Base-by-base conservation (phyloP, 2,329 filamentous ascomycete species). In the Onygenales sp. region DNA sequence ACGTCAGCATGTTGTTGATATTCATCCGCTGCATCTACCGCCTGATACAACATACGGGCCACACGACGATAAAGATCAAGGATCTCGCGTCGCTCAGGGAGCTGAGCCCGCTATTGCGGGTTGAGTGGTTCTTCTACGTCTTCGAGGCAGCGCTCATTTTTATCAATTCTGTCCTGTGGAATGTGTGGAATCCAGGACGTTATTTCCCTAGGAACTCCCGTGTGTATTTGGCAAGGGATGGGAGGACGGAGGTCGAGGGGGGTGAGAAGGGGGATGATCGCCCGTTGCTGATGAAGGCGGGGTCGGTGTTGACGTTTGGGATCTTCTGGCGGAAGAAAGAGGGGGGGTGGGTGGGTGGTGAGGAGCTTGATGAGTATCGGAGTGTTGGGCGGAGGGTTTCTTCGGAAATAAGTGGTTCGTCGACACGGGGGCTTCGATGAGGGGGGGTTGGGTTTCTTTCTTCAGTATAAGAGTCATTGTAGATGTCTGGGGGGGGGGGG, bases 81-180 rank as follows among this genome's bases (percentile, higher is more conserved):
- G 14, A 43, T 38, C 21, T 43, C 6, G 51, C 54, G n/a, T 39
- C 35, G 38, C 65, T 66, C 3, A 58, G 50, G 33, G 60, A 58
- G 1, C 57, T 77, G 3, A 73, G 69, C 8, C 71, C 75, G 0
- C 66, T 79, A 33, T 55, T 81, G 11, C 71, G 78, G 35, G 78
- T 80, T 58, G 78, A 82, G 63, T 78, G 72, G 71, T 81, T 74
- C 65, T 82, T 82, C 56, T 80, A 78, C 60, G 69, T 80, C 31
- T 82, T 81, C 55, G 79, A 82, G 65, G 75, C 72, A 3, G 57
- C 61, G 1, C 62, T 80, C 11, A 82, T 82, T 78, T 57, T 80
- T 0, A 44, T 59, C 48, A 81, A 82, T 59, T 68, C 68, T 14
- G 64, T 69, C 39, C 60, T 81, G 58, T 69, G 78, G 61, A 82